These are phyloP conservation scores for Chrysosporium queenslandicum DNA, from an alignment of 2,329 filamentous ascomycete genomes.

Conservation along the genomic window DNA sequence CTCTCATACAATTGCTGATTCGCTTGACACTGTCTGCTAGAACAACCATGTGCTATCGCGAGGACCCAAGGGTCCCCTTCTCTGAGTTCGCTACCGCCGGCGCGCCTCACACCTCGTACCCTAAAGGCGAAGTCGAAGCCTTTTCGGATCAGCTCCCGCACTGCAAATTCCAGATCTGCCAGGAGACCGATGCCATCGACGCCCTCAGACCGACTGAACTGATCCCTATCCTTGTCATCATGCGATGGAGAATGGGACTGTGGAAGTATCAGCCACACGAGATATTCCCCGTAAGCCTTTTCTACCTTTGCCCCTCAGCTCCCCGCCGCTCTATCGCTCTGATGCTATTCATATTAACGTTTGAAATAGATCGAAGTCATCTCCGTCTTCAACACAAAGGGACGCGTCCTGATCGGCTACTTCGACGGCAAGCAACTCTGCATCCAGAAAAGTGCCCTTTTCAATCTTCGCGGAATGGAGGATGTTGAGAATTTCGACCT, in stretches of 20 bases:
- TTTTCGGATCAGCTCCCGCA: not conserved
- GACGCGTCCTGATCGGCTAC: not conserved
- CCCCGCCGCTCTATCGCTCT: too few relatives aligned
- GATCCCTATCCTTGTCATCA: not conserved
- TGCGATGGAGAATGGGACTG: slow-evolving; percentile 4
- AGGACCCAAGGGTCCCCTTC: not conserved
- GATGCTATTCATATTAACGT: too few relatives aligned
- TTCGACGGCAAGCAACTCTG: not conserved
- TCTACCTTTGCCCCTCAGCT: not conserved
- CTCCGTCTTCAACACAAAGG: not conserved
- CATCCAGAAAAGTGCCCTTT: not conserved
- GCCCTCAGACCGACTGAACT: not conserved
- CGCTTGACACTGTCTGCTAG: not conserved
- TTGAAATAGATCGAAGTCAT: not conserved
- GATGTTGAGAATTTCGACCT: not conserved
- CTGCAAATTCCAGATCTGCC: not conserved
- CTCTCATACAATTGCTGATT: too few relatives aligned
- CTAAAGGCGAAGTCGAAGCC: not conserved
- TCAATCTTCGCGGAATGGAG: not conserved
- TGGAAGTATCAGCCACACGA: not conserved
- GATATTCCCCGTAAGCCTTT: not conserved
- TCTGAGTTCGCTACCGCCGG: not conserved
- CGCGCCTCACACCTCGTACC: not conserved
- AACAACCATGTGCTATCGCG: not conserved
- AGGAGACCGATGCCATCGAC: not conserved